phyloP scores from a whole-genome alignment of 441 rosid species.

The Croton setiger region DNA sequence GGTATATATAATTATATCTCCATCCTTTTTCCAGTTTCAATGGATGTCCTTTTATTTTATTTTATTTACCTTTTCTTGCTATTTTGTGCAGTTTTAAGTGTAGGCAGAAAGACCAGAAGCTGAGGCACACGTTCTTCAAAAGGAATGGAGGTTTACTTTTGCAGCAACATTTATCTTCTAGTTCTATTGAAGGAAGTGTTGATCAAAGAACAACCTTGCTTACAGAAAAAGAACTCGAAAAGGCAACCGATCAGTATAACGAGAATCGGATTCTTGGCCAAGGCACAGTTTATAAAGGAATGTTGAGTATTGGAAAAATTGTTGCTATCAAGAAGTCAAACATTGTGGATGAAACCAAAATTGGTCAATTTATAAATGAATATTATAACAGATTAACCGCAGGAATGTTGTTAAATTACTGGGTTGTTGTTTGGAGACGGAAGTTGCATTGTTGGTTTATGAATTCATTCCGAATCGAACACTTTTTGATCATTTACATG shows the following conservation, averaged over 20 bases:
- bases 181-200: background rate
- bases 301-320: conserved; percentile 6
- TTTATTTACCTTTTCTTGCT: background rate
- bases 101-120: background rate
- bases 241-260: conserved; percentile 14
- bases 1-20: too few relatives aligned
- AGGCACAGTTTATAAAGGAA: conserved; percentile 14
- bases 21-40: too few relatives aligned
- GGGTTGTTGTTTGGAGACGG: conserved; percentile 15
- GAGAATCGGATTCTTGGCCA: conserved; percentile 11
- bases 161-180: conserved; percentile 9
- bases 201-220: conserved; percentile 7
- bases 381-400: conserved; percentile 2
- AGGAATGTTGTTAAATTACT: conserved; percentile 12
- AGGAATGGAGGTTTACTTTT: conserved; percentile 8
- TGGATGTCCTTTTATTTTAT: background rate
- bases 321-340: conserved; percentile 13
- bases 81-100: background rate
- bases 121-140: conserved; percentile 5
- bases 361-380: conserved; percentile 10
- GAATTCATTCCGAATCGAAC: conserved; percentile 14
- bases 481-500: conserved; percentile 6
- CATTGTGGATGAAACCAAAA: conserved; percentile 2
- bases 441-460: conserved; percentile 10
- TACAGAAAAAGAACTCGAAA: conserved; percentile 7